Conservation (phyloP, 345 rosid species). For the Geranium rotundifolium region DNA sequence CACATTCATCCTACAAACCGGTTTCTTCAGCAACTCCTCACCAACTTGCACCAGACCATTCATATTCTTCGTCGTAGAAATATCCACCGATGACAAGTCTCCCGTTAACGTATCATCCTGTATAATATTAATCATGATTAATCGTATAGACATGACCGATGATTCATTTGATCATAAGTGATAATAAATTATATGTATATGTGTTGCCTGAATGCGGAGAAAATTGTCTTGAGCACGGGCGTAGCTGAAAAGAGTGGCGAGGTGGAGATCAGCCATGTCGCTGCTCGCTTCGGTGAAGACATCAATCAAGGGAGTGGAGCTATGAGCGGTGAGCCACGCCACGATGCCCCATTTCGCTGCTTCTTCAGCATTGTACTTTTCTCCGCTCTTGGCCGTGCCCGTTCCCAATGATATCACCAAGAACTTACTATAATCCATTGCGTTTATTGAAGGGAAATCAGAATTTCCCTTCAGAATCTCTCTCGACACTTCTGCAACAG, state of each 20-base stretch:
- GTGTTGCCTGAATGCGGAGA: conserved; percentile 35
- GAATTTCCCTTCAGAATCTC: not conserved
- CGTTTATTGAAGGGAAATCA: not conserved
- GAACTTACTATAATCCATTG: not conserved
- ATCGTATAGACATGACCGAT: too few relatives aligned
- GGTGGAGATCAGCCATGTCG: conserved; percentile 56
- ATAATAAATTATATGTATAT: not conserved
- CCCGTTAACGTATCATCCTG: conserved; percentile 62
- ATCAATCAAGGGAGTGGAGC: conserved; percentile 39
- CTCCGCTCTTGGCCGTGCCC: not conserved
- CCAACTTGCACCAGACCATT: conserved; percentile 47
- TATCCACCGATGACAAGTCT: conserved; percentile 39
- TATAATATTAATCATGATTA: not conserved
- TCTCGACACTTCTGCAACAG: not conserved
- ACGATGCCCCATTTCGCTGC: not conserved
- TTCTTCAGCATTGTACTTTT: not conserved
- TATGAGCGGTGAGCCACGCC: not conserved
- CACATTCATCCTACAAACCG: conserved; percentile 44
- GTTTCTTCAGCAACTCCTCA: conserved; percentile 43
- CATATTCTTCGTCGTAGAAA: conserved; percentile 49
- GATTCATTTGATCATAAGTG: not conserved
- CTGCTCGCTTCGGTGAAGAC: conserved; percentile 49
- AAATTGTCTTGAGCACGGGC: conserved; percentile 34
- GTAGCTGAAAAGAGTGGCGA: conserved; percentile 37
- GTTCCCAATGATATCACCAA: conserved; percentile 2